Conservation (phyloP, 192 early-diverging fungal genomes). For the Entomortierella beljakovae region DNA sequence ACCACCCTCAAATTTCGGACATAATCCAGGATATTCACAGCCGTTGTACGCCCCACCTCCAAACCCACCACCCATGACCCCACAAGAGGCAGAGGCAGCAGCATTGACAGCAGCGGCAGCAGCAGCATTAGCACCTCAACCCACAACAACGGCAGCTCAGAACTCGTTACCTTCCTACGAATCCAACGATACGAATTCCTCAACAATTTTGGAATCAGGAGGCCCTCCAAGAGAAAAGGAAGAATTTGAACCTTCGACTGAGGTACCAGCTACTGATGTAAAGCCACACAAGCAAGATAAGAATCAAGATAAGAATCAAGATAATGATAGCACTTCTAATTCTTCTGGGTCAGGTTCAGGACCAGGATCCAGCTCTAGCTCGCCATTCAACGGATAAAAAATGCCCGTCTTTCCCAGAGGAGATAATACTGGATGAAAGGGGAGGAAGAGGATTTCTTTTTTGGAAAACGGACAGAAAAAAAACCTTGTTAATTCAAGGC, state of each 20-base stretch:
- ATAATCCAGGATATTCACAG: neutral
- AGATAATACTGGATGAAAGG: too few species aligned
- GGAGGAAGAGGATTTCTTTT: too few species aligned
- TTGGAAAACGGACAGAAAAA: too few species aligned
- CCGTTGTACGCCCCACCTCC: conserved; percentile 20
- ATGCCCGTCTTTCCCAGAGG: too few species aligned
- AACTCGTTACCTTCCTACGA: conserved; percentile 13
- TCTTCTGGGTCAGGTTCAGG: conserved; percentile 14
- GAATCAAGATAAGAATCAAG: neutral
- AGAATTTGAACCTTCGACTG: neutral
- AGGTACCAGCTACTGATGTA: neutral
- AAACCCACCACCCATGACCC: neutral
- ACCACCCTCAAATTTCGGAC: conserved; percentile 7
- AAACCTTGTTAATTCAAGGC: too few species aligned
- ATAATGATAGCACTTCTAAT: neutral
- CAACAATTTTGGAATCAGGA: neutral
- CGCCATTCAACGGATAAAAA: too few species aligned
- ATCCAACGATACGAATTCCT: neutral
- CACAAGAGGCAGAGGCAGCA: conserved; percentile 19
- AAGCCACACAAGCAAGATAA: neutral
- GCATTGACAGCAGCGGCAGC: conserved; percentile 11
- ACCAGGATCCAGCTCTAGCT: too few species aligned
- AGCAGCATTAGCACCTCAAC: conserved; percentile 10
- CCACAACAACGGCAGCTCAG: neutral
- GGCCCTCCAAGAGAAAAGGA: neutral